Conservation (phyloP, 1,284 basidiomycete genomes). For the Ganoderma leucocontextum region DNA sequence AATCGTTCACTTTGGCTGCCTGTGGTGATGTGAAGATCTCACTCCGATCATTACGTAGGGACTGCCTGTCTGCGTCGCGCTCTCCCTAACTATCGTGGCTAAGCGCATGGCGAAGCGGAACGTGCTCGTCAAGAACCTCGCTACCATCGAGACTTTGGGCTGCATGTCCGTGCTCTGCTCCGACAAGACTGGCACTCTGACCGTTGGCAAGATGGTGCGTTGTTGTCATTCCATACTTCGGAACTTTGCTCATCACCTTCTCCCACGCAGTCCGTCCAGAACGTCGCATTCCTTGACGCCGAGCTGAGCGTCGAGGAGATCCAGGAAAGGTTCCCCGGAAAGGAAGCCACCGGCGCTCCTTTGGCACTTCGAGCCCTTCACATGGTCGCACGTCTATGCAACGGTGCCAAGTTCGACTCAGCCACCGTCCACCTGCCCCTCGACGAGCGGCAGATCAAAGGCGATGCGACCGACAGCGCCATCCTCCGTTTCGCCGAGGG, state of each 20-base stretch:
- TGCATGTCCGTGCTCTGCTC: slow-evolving; percentile 56
- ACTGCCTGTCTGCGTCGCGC: slow-evolving; percentile 57
- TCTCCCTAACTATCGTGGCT: slow-evolving; percentile 60
- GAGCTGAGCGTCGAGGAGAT: slow-evolving; percentile 42
- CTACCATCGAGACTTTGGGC: slow-evolving; percentile 69
- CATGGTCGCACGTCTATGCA: slow-evolving; percentile 63
- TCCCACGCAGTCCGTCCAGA: slow-evolving; percentile 47
- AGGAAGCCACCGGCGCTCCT: slow-evolving; percentile 27
- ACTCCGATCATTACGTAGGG: slow-evolving; percentile 45
- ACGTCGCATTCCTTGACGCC: slow-evolving; percentile 51
- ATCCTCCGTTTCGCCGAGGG: slow-evolving; percentile 67
- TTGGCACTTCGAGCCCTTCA: slow-evolving; percentile 46
- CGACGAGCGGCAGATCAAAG: slow-evolving; percentile 57
- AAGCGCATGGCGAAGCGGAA: slow-evolving; percentile 59
- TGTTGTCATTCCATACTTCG: neutral
- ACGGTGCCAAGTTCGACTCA: slow-evolving; percentile 64
- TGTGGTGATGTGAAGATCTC: neutral
- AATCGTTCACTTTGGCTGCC: too few species aligned
- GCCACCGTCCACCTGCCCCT: slow-evolving; percentile 47
- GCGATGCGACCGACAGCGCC: slow-evolving; percentile 72
- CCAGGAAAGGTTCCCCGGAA: slow-evolving; percentile 35
- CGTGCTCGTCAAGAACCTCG: slow-evolving; percentile 66
- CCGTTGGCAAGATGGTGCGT: slow-evolving; percentile 39
- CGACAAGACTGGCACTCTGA: slow-evolving; percentile 40
- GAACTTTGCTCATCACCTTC: neutral